phyloP scores from a whole-genome alignment of 495 filamentous ascomycete genomes.

The Copromyces sp. region DNA sequence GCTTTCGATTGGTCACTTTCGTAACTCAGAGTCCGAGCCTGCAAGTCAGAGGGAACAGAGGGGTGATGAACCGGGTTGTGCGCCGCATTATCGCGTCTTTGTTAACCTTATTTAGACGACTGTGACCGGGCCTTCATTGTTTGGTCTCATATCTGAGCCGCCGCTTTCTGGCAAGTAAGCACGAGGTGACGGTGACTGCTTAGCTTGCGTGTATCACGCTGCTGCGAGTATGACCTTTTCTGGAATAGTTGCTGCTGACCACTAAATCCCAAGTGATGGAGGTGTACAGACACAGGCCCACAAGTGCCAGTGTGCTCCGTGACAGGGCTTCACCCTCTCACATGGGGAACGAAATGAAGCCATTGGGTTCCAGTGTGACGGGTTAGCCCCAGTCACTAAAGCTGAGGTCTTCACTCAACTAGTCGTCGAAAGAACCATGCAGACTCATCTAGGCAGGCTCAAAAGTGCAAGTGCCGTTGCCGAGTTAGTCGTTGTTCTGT shows the following conservation, averaged over 20 bases:
- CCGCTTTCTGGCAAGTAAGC: neutral
- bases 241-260: neutral
- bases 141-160: neutral
- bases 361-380: neutral
- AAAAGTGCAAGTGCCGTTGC: neutral
- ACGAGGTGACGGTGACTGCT: slow-evolving; percentile 1
- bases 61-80: neutral
- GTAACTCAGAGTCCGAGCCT: neutral
- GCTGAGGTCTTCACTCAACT: neutral
- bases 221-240: neutral
- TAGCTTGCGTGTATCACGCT: neutral
- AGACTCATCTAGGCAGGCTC: neutral
- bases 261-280: neutral
- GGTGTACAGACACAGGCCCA: neutral
- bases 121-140: neutral
- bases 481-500: neutral
- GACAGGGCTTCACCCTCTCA: neutral
- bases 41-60: neutral
- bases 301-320: neutral
- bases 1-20: neutral
- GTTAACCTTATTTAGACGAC: slow-evolving; percentile 29
- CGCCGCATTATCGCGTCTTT: slow-evolving; percentile 3
- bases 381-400: neutral
- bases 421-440: neutral
- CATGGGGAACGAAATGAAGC: neutral